Conservation (phyloP, 2,329 filamentous ascomycete genomes). For the Aspergillus novoparasiticus region DNA sequence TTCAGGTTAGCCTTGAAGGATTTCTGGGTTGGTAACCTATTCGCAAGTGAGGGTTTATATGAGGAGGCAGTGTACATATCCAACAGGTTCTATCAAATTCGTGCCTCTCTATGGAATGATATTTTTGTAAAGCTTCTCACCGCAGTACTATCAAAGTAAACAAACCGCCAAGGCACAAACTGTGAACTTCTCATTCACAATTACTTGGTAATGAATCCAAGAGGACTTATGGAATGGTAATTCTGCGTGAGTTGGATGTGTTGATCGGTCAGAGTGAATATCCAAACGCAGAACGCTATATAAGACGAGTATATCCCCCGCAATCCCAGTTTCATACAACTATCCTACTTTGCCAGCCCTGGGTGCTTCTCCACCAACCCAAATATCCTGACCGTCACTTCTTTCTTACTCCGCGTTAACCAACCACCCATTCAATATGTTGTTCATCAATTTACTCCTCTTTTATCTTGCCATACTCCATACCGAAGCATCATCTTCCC, state of each 20-base stretch:
- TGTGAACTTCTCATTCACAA: not conserved
- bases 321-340: not conserved
- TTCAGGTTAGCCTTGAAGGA: not conserved
- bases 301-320: not conserved
- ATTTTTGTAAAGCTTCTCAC: not conserved
- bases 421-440: not conserved
- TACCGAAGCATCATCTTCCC: not conserved
- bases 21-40: not conserved
- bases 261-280: not conserved
- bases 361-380: too few relatives aligned
- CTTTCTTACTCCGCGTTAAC: not conserved
- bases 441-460: not conserved
- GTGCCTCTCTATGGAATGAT: not conserved
- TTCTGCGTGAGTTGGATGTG: not conserved
- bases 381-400: not conserved
- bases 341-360: not conserved
- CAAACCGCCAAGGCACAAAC: not conserved
- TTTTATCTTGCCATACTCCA: slow-evolving; percentile 1
- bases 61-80: not conserved
- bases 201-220: not conserved
- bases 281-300: not conserved
- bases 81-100: not conserved
- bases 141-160: not conserved
- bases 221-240: not conserved
- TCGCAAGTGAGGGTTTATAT: not conserved